phyloP scores from a whole-genome alignment of 345 rosid genomes.

The Atalantia buxifolia region DNA sequence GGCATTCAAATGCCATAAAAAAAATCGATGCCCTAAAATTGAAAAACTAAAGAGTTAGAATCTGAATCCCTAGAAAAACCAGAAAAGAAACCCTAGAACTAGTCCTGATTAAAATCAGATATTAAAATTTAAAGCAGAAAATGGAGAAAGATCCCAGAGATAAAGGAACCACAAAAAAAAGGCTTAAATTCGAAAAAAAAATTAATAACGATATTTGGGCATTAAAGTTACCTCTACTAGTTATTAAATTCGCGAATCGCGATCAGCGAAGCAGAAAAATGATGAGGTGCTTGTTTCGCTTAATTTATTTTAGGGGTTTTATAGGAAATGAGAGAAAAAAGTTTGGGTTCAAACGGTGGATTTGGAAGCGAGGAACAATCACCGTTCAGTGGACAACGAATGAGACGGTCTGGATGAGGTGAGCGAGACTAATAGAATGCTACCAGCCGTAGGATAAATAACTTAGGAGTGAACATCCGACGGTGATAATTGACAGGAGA shows the following conservation, averaged over 20 bases:
- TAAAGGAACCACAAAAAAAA: not conserved
- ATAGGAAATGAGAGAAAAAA: not conserved
- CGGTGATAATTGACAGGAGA: no score
- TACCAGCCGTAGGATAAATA: not conserved
- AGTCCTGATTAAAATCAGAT: not conserved
- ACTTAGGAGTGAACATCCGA: no score
- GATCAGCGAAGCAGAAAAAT: not conserved
- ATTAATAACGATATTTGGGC: not conserved
- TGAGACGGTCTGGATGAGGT: not conserved
- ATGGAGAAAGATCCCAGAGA: not conserved
- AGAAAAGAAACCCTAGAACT: not conserved
- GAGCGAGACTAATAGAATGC: not conserved
- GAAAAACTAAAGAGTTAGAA: not conserved
- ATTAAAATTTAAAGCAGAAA: not conserved
- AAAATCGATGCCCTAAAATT: constrained; percentile 3
- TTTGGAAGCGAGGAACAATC: not conserved
- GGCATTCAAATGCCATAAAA: constrained; percentile 95
- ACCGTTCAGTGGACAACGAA: not conserved
- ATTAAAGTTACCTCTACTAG: not conserved
- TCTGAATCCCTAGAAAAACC: not conserved
- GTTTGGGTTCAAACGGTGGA: not conserved
- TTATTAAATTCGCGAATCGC: not conserved
- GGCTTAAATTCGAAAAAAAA: not conserved
- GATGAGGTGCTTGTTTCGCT: not conserved
- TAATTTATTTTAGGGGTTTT: not conserved